Base-by-base conservation (phyloP, 179 eudicot genomes). In the Drosera spatulata region DNA sequence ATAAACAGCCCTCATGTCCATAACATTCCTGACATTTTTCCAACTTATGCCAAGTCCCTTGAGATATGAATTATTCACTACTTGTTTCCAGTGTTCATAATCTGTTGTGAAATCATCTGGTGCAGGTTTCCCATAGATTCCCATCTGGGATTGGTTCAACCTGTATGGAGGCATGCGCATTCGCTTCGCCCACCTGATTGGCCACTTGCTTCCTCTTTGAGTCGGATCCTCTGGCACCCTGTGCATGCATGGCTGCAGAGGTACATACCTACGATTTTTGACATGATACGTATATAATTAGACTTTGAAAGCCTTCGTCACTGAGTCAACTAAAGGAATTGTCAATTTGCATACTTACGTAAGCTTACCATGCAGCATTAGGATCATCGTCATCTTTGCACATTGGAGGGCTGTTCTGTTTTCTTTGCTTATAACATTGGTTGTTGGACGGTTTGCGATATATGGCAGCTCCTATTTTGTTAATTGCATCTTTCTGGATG, bases 1-100 rank as follows among this genome's bases (percentile, higher is more conserved):
- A 71, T 82, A 82, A 51, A 77, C 56, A 50, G 87, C 68, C 55
- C 74, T 72, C 87, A 80, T 82, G 74, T 82, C 87, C 85, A 82
- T 77, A 53, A 77, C 87, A 66, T 82, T 82, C 66, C 87, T 77
- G 46, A 82, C 82, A 42, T 59, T 64, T 45, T 80, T 73, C 88
- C 88, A 83, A 66, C 71, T 67, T 46, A 83, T 80, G 33, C 79
- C 83, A 69, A 83, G 39, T 33, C 82, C 79, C 45, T 46, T 64
- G 2, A 77, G 64, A 71, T 83, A 83, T 9, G 80, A 77, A 53
- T 80, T 75, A 38, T 50, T 63, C 48, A 83, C 79, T 11, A 83
- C 80, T 44, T 63, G 73, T 45, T 75, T 77, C 88, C 88, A 83
- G 81, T 80, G 85, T 41, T 75, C 62, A 50, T 75, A 64, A 61